Percentiles rank a stretch among this genome's conserved stretches.
Evolutionary conservation across 352 stramenopile genomes (phyloP).

Genomic region (Phytophthora sp.): DNA sequence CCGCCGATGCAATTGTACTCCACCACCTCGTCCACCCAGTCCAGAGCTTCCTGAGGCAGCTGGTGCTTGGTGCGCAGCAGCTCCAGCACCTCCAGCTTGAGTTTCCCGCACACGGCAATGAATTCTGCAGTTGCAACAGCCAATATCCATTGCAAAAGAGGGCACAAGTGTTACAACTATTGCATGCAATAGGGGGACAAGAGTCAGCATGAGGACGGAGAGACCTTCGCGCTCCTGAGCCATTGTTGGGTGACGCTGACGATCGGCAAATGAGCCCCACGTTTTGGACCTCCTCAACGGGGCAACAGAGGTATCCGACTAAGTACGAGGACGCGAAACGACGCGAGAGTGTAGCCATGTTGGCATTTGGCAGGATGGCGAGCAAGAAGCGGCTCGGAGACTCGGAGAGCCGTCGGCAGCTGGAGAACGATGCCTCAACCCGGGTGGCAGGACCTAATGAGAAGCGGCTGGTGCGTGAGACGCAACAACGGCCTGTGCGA

Average conservation of each 20-base stretch:
- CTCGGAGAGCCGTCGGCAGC: constrained; percentile 6
- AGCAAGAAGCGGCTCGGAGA: constrained; percentile 27
- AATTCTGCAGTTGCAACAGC: constrained; percentile 63
- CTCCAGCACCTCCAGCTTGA: constrained; percentile 83
- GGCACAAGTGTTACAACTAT: not conserved
- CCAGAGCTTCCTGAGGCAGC: constrained; percentile 80
- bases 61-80: constrained; percentile 63
- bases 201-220: not conserved
- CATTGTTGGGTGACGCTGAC: constrained; percentile 21
- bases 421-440: constrained; percentile 4
- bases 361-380: constrained; percentile 13
- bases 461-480: constrained; percentile 47
- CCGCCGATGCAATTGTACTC: constrained; percentile 98
- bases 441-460: constrained; percentile 4
- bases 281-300: constrained; percentile 14
- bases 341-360: constrained; percentile 31
- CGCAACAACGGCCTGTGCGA: constrained; percentile 57
- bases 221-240: constrained; percentile 48
- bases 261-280: constrained; percentile 27
- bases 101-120: constrained; percentile 66
- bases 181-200: not conserved
- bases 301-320: constrained; percentile 4
- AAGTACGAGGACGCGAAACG: constrained; percentile 28
- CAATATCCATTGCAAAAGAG: not conserved
- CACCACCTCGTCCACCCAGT: constrained; percentile 86